These are phyloP conservation scores for Symbiotaphrina buchneri DNA, from an alignment of 495 filamentous ascomycete genomes.

Conservation along the genomic window DNA sequence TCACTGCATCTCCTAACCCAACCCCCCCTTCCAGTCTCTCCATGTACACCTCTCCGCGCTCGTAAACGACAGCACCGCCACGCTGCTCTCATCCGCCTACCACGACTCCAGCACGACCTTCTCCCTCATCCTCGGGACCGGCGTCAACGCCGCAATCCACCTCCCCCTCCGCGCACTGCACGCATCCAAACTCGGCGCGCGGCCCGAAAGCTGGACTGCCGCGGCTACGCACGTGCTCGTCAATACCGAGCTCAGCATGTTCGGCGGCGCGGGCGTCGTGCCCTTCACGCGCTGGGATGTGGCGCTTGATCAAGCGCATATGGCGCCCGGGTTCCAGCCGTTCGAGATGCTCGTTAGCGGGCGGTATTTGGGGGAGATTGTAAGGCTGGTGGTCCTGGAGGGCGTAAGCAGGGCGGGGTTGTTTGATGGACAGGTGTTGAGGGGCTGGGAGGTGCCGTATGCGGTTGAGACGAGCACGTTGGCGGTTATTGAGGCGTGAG, in stretches of 20 bases:
- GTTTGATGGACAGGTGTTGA: constrained; percentile 31
- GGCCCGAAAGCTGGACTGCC: constrained; percentile 14
- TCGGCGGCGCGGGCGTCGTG: constrained; percentile 17
- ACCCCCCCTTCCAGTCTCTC: constrained; percentile 11
- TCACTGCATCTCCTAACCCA: constrained; percentile 8
- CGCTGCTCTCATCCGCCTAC: constrained; percentile 19
- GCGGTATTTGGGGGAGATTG: constrained; percentile 31
- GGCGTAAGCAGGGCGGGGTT: constrained; percentile 28
- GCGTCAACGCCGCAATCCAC: constrained; percentile 18
- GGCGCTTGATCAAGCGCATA: constrained; percentile 14
- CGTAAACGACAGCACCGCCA: constrained; percentile 19
- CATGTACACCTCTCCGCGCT: constrained; percentile 17
- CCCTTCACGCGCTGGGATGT: constrained; percentile 19
- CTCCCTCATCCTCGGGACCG: constrained; percentile 20
- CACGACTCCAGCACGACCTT: constrained; percentile 14
- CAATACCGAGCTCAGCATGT: constrained; percentile 22
- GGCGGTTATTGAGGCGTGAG: constrained; percentile 34
- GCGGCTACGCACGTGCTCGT: constrained; percentile 16
- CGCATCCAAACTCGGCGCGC: constrained; percentile 12
- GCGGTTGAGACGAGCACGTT: constrained; percentile 36
- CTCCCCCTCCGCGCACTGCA: constrained; percentile 14
- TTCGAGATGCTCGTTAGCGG: constrained; percentile 26
- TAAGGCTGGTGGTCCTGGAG: constrained; percentile 25
- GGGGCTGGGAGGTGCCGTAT: constrained; percentile 26
- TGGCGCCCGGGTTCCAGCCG: constrained; percentile 19